Base-by-base conservation (phyloP, 108 stramenopile species). In the Cyclotella sp. region DNA sequence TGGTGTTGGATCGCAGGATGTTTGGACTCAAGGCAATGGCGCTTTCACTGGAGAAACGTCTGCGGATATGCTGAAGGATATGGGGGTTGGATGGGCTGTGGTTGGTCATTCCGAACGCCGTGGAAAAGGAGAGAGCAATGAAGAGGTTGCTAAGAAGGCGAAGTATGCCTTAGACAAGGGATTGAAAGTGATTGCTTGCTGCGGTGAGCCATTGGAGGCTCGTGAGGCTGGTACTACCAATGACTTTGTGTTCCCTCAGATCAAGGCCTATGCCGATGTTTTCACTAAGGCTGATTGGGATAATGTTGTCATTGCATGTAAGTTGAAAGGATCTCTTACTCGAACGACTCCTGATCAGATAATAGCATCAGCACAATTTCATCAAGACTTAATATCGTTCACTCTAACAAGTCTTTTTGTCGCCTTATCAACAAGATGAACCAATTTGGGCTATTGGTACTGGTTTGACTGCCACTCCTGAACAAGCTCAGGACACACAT, bases 391-490 rank as follows among this genome's bases (percentile, higher is more conserved):
- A n/a, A n/a, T n/a, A n/a, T n/a, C n/a, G n/a, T n/a, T n/a, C n/a
- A n/a, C n/a, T n/a, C n/a, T n/a, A n/a, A n/a, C n/a, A n/a, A n/a
- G n/a, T n/a, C n/a, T n/a, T n/a, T n/a, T n/a, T 51, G n/a, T 19
- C 40, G 84, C 34, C 34, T 2, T 34, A 2, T 5, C 6, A 6
- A 5, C 4, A 34, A 34, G 34, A 93, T 80, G 95, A 97, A 80
- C 98, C 98, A 51, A 97, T 98, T 73, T 99, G 98, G 98, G 98
- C 98, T 61, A 99, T 99, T 70, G 98, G 98, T 72, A 98, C 97
- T 75, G 97, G 98, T 66, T 84, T 97, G 63, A 97, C 97, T 51
- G 97, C 97, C 57, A 96, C 97, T 29, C 96, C 97, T 12, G 96
- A 97, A 79, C 96, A 97, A 85, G 99, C 97, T 16, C 97, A 98